A percentile compares a stretch with the other conserved stretches of the same genome.
Evolutionary conservation across 192 early-diverging fungal genomes (phyloP).

Genomic region (Coemansia sp.): DNA sequence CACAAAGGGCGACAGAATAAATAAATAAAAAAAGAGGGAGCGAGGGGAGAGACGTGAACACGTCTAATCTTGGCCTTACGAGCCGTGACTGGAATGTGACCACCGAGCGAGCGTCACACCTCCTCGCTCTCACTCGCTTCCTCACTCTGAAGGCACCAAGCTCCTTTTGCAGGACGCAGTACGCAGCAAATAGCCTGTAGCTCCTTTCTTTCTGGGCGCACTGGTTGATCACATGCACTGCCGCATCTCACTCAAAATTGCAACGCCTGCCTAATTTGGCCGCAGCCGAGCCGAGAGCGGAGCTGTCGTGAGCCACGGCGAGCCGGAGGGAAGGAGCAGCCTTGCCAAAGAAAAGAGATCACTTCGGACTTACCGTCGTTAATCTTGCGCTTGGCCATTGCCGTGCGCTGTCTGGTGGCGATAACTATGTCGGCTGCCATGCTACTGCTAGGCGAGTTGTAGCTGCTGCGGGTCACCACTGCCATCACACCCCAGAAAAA

Average conservation of each 20-base stretch:
- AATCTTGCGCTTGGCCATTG: conserved; percentile 41
- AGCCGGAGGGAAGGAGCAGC: too few relatives aligned
- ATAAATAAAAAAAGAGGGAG: conserved; percentile 2
- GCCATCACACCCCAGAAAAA: conserved; percentile 22
- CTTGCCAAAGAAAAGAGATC: too few relatives aligned
- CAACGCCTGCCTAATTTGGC: too few relatives aligned
- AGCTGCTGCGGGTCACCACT: conserved; percentile 45
- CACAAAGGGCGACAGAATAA: too few relatives aligned
- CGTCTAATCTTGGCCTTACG: neutral
- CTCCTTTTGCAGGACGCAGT: neutral
- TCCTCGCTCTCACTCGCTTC: neutral
- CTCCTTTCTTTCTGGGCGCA: neutral
- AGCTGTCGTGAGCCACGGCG: too few relatives aligned
- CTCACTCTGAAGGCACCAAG: neutral
- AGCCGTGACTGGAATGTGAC: conserved; percentile 11
- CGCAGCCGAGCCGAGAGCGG: neutral
- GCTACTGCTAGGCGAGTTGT: conserved; percentile 11
- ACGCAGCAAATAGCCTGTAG: neutral
- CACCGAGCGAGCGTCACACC: neutral
- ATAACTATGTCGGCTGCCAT: conserved; percentile 8
- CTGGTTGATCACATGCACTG: conserved; percentile 1
- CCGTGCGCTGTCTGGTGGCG: conserved; percentile 5
- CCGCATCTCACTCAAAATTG: neutral
- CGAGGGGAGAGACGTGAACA: neutral
- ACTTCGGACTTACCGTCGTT: conserved; percentile 37